Evolutionary conservation across 768 basidiomycete genomes (phyloP).

Genomic region (Mycena metata): DNA sequence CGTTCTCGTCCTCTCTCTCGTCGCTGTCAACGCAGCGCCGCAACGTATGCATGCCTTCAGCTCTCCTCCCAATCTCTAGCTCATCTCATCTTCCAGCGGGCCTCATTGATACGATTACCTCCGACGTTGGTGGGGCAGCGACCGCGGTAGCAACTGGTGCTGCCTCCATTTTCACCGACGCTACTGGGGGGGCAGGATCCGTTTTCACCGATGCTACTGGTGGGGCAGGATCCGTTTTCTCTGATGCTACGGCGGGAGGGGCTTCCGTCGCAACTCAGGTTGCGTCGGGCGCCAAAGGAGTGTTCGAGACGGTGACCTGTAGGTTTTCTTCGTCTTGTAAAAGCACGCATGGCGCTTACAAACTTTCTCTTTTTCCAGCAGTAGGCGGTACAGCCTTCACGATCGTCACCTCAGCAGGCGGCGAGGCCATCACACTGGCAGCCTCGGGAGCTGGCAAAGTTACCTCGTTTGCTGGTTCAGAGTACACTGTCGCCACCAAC

Average conservation of each 20-base stretch:
- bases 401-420: conserved; percentile 70
- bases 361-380: conserved; percentile 55
- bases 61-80: background rate
- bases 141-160: conserved; percentile 48
- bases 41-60: conserved; percentile 26
- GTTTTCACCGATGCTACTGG: conserved; percentile 45
- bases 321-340: conserved; percentile 40
- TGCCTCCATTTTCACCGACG: conserved; percentile 2
- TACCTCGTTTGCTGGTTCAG: conserved; percentile 67
- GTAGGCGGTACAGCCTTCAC: conserved; percentile 66
- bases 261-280: conserved; percentile 19
- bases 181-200: conserved; percentile 36
- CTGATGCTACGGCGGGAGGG: conserved; percentile 45
- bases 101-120: conserved; percentile 55
- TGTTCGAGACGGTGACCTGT: conserved; percentile 41
- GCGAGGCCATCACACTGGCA: conserved; percentile 72
- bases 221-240: conserved; percentile 40
- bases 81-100: conserved; percentile 47
- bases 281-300: conserved; percentile 33
- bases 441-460: conserved; percentile 53
- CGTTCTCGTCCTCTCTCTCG: conserved; percentile 51
- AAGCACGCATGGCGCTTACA: no score
- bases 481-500: conserved; percentile 63
- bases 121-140: conserved; percentile 53
- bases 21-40: conserved; percentile 53